Base-by-base conservation (phyloP, 306 rosid genomes). In the Quercus robur region DNA sequence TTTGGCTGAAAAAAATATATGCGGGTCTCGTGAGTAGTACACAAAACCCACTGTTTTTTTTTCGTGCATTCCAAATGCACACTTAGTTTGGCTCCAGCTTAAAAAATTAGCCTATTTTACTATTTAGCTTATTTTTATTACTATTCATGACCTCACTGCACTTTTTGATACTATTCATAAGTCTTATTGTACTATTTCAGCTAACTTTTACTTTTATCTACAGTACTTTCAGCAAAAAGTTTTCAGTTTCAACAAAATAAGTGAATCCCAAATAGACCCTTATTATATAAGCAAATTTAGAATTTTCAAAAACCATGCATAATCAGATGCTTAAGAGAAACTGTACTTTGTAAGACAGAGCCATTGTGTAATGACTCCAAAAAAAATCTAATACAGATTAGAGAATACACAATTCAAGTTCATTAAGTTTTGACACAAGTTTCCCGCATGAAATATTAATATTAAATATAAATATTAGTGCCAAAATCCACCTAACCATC, bases 391-490 rank as follows among this genome's bases (percentile, higher is more conserved):
- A 38, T 38, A 38, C 3, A 38, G 46, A 7, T 26, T 10, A 77
- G 17, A n/a, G 20, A 25, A 61, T 35, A 0, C 28, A 54, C 25
- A n/a, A 41, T 23, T 30, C 5, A 68, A 66, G 78, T 82, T 81
- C 72, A 78, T 30, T 35, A 49, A 73, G 71, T 77, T 58, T 74
- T 73, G 54, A 58, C 54, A 62, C 79, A 46, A 49, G 54, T 56
- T 51, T 46, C 70, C 67, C 57, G 67, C 31, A 11, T 23, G 71
- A 49, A 56, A 78, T 33, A 61, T 33, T 46, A 13, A 81, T 80
- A 69, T 70, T 77, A 78, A 78, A 74, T 55, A 41, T 70, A 75
- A 51, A 70, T 64, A 71, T 75, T 35, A 56, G 66, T 74, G 78
- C 77, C 77, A 75, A 71, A 74, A 49, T 38, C 69, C 11, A 13